These are phyloP conservation scores for Debaryomycetaceae sp. DNA, from an alignment of 1,139 yeast genomes.

Conservation along the genomic window DNA sequence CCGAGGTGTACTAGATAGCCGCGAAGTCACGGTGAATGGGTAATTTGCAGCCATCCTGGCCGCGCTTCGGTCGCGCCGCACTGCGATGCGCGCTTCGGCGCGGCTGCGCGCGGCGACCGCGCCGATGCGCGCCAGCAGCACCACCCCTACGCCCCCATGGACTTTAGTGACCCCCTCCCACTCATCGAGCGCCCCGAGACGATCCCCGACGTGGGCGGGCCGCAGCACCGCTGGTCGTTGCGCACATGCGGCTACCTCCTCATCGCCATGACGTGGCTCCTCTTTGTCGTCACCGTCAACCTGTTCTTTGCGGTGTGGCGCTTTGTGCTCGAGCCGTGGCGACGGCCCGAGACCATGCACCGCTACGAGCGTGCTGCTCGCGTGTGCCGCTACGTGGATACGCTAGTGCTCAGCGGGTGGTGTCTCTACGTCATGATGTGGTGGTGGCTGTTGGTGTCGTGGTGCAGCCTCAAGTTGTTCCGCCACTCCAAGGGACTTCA, in stretches of 20 bases:
- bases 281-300: constrained; percentile 40
- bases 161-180: constrained; percentile 12
- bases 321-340: constrained; percentile 33
- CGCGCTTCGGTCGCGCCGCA: no score
- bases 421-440: constrained; percentile 58
- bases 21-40: no score
- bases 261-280: constrained; percentile 33
- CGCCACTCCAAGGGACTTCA: constrained; percentile 63
- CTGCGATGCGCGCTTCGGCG: background rate
- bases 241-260: constrained; percentile 34
- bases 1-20: no score
- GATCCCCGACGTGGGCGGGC: constrained; percentile 6
- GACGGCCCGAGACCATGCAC: constrained; percentile 10
- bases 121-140: background rate
- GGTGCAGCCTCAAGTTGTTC: constrained; percentile 76
- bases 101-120: background rate
- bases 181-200: constrained; percentile 10
- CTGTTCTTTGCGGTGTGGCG: constrained; percentile 43
- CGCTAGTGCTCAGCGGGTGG: constrained; percentile 48
- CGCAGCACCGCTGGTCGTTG: constrained; percentile 4
- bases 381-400: constrained; percentile 27
- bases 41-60: no score
- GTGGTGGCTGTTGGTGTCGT: constrained; percentile 74
- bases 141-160: constrained; percentile 8
- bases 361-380: constrained; percentile 13